These are phyloP conservation scores for Penicillium janthinellum DNA, from an alignment of 2,329 filamentous ascomycete species.

Conservation along the genomic window DNA sequence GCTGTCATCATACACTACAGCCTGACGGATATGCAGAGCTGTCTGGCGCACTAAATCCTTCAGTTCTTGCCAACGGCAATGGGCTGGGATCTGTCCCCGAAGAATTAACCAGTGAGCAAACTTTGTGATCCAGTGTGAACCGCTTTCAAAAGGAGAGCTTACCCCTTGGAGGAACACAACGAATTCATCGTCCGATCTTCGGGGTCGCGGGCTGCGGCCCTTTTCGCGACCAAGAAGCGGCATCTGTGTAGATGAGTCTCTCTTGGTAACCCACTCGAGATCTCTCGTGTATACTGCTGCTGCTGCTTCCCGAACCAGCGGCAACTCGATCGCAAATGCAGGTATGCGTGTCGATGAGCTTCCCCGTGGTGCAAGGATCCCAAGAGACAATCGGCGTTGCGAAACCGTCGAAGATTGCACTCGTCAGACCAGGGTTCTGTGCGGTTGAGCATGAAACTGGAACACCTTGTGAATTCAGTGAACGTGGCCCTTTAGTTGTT, in stretches of 20 bases:
- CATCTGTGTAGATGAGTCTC: slow-evolving; percentile 25
- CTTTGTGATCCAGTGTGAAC: background rate
- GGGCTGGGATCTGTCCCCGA: slow-evolving; percentile 41
- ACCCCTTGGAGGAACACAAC: slow-evolving; percentile 49
- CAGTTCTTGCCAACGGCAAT: slow-evolving; percentile 49
- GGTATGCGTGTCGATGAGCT: background rate
- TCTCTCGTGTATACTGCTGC: background rate
- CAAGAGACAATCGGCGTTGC: slow-evolving; percentile 9
- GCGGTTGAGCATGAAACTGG: slow-evolving; percentile 12
- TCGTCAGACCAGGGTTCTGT: slow-evolving; percentile 14
- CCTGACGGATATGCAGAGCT: slow-evolving; percentile 47
- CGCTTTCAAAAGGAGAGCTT: slow-evolving; percentile 17
- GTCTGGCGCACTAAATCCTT: slow-evolving; percentile 50
- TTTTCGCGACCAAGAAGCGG: slow-evolving; percentile 36
- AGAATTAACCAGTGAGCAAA: background rate
- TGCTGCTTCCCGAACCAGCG: background rate
- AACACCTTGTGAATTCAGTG: background rate
- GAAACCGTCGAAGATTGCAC: slow-evolving; percentile 16
- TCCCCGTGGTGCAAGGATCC: slow-evolving; percentile 3
- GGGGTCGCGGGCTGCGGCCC: slow-evolving; percentile 31
- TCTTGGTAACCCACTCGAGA: background rate
- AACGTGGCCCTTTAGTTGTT: background rate
- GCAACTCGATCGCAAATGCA: slow-evolving; percentile 6
- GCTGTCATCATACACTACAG: slow-evolving; percentile 48
- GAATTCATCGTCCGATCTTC: slow-evolving; percentile 46